phyloP scores from a whole-genome alignment of 2,329 filamentous ascomycete species.

The Xylariaceae sp. region DNA sequence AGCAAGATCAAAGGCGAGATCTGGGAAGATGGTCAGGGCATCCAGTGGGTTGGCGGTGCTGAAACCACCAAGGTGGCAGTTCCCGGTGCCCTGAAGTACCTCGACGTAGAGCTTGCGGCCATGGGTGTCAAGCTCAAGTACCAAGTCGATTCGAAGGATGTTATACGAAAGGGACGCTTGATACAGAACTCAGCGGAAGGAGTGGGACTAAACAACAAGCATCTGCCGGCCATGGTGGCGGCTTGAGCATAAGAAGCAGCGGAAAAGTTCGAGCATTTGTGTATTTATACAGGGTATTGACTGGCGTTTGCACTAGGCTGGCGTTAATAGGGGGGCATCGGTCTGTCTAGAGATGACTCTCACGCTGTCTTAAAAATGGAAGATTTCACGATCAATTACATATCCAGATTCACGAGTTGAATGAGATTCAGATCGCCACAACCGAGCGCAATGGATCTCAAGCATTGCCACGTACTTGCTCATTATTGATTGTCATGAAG shows the following conservation, averaged over 20 bases:
- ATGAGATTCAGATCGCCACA: background rate
- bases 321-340: conserved; percentile 14
- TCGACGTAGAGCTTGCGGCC: conserved; percentile 90
- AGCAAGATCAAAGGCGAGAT: conserved; percentile 62
- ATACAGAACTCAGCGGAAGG: conserved; percentile 35
- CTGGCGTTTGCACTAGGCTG: conserved; percentile 13
- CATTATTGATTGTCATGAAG: background rate
- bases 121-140: conserved; percentile 98
- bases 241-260: conserved; percentile 18
- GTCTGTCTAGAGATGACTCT: background rate
- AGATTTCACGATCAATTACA: background rate
- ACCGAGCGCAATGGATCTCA: background rate
- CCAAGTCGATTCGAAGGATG: conserved; percentile 59
- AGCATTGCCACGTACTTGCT: background rate
- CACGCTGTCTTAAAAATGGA: background rate
- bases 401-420: background rate
- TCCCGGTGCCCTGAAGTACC: conserved; percentile 83
- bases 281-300: background rate
- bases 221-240: conserved; percentile 24
- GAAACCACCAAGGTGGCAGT: conserved; percentile 89
- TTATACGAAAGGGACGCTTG: conserved; percentile 49
- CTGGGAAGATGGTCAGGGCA: conserved; percentile 88
- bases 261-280: background rate
- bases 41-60: conserved; percentile 80
- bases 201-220: conserved; percentile 25